phyloP scores from a whole-genome alignment of 2,329 filamentous ascomycete species.

The Bipolaris oryzae region DNA sequence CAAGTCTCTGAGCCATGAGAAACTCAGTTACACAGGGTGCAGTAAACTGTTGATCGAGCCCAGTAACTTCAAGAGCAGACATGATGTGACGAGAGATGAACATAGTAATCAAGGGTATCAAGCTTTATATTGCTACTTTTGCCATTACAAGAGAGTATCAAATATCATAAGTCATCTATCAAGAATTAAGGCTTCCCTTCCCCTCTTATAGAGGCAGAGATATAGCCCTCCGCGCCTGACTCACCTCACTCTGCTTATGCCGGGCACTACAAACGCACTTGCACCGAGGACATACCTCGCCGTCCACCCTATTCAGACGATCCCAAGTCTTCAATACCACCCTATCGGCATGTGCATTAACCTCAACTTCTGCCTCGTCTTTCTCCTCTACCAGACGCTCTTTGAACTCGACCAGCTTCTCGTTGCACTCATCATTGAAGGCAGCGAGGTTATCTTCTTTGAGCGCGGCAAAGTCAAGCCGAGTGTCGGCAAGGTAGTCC shows the following conservation, averaged over 20 bases:
- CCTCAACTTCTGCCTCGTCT: neutral
- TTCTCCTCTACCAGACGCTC: slow-evolving; percentile 3
- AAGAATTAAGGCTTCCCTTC: no score
- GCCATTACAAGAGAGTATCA: neutral
- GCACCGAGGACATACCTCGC: neutral
- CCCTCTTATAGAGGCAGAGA: slow-evolving; percentile 6
- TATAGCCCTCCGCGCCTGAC: neutral
- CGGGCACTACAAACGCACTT: neutral
- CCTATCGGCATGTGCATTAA: slow-evolving; percentile 2
- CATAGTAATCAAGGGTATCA: neutral
- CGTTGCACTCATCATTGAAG: slow-evolving; percentile 6
- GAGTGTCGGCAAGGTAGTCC: neutral
- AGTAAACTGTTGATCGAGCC: no score
- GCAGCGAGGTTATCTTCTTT: slow-evolving; percentile 7
- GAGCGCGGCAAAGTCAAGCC: slow-evolving; percentile 1
- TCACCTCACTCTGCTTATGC: neutral
- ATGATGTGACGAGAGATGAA: neutral
- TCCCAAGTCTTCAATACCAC: slow-evolving; percentile 2
- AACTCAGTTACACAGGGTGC: no score
- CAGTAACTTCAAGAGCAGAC: no score
- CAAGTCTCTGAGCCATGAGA: no score
- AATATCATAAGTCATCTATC: neutral
- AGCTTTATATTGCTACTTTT: neutral
- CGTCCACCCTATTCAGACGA: neutral
- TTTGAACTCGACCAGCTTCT: slow-evolving; percentile 5